Conservation (phyloP, 2,329 filamentous ascomycete genomes). For the Talaromyces verruculosus region DNA sequence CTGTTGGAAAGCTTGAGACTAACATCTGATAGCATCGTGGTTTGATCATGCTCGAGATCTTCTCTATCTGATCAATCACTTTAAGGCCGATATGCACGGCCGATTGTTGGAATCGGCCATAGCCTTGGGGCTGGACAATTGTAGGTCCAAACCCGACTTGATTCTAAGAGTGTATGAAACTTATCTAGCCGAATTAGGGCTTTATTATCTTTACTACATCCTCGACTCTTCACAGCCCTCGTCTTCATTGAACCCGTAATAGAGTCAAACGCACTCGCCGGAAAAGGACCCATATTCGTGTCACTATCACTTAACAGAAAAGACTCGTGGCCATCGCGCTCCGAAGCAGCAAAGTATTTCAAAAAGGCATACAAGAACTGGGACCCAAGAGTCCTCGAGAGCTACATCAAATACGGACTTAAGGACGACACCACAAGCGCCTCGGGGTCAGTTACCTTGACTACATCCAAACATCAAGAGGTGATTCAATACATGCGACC, state of each 20-base stretch:
- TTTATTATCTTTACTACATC: background rate
- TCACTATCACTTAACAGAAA: background rate
- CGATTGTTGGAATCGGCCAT: slow-evolving; percentile 81
- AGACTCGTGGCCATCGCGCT: background rate
- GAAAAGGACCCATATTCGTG: background rate
- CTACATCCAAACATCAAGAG: slow-evolving; percentile 11
- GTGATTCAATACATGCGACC: background rate
- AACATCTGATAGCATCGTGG: slow-evolving; percentile 62
- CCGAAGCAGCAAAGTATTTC: background rate
- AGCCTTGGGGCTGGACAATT: slow-evolving; percentile 67
- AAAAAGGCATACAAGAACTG: background rate
- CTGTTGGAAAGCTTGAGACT: too few species aligned
- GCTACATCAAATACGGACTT: background rate
- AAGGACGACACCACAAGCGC: slow-evolving; percentile 31
- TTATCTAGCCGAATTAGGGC: background rate
- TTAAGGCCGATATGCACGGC: slow-evolving; percentile 44
- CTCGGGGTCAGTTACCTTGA: slow-evolving; percentile 44
- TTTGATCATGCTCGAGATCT: slow-evolving; percentile 76
- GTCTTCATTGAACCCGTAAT: background rate
- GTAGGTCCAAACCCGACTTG: background rate
- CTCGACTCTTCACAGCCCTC: background rate
- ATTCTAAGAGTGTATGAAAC: background rate
- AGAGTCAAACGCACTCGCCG: too few species aligned
- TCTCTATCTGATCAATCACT: slow-evolving; percentile 53
- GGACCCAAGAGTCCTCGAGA: background rate